Evolutionary conservation across 2,329 filamentous ascomycete genomes (phyloP).

Genomic region (Aspergillus ochraceoroseus): DNA sequence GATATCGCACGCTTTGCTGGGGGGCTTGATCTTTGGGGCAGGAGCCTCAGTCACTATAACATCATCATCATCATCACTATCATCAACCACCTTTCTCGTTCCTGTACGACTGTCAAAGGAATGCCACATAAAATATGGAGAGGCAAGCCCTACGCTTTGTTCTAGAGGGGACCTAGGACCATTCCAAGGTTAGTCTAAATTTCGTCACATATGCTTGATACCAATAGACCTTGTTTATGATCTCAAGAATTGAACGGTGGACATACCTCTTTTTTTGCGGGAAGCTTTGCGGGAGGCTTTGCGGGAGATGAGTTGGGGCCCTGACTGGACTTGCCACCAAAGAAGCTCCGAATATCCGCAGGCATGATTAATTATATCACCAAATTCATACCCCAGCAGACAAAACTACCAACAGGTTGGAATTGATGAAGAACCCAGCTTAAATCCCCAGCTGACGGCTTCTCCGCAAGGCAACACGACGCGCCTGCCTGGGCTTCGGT

Average conservation of each 20-base stretch:
- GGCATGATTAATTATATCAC: constrained; percentile 55
- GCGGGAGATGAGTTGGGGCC: constrained; percentile 48
- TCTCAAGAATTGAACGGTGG: too few relatives aligned
- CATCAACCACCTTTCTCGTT: constrained; percentile 67
- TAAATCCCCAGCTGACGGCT: too few relatives aligned
- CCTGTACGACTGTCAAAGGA: constrained; percentile 27
- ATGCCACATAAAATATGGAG: not conserved
- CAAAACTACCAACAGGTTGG: not conserved
- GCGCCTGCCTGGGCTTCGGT: constrained; percentile 17
- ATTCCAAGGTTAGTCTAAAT: not conserved
- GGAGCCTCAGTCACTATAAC: constrained; percentile 36
- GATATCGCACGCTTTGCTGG: constrained; percentile 47
- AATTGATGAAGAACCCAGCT: constrained; percentile 6
- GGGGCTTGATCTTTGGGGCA: constrained; percentile 38
- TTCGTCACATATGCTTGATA: not conserved
- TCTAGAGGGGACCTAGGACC: constrained; percentile 20
- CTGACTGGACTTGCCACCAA: constrained; percentile 67
- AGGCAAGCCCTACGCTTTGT: constrained; percentile 33
- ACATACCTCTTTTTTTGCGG: constrained; percentile 42
- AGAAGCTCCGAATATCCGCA: constrained; percentile 83
- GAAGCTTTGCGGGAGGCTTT: constrained; percentile 44
- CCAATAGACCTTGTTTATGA: not conserved
- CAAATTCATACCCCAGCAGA: constrained; percentile 5
- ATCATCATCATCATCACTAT: constrained; percentile 70
- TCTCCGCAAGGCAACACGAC: constrained; percentile 31